Percentiles rank a stretch among this genome's conserved stretches.
These are phyloP conservation scores for Solanum infundibuliforme DNA, from an alignment of 257 asterid species.

Conservation along the genomic window DNA sequence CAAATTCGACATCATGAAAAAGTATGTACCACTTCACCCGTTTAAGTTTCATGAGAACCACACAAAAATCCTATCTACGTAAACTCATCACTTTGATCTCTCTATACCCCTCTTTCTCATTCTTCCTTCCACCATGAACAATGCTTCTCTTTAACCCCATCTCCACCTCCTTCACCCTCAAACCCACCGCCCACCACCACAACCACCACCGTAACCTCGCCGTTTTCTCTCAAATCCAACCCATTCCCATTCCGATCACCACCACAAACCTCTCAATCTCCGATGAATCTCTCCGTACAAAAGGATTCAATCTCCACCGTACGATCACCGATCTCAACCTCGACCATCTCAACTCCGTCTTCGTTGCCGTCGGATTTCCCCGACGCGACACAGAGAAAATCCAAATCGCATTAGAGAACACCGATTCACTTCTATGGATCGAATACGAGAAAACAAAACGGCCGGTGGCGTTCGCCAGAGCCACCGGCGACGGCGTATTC, in stretches of 20 bases:
- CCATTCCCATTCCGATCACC: background rate
- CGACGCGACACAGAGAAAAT: conserved; percentile 63
- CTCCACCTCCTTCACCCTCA: conserved; percentile 13
- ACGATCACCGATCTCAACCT: conserved; percentile 46
- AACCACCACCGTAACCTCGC: conserved; percentile 18
- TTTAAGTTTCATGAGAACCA: background rate
- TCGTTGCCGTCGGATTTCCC: conserved; percentile 87
- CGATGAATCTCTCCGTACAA: conserved; percentile 49
- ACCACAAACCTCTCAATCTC: conserved; percentile 29
- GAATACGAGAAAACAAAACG: conserved; percentile 50
- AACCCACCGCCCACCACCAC: conserved; percentile 2
- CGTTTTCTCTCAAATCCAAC: conserved; percentile 19
- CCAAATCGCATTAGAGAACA: conserved; percentile 76
- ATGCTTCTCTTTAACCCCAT: conserved; percentile 52
- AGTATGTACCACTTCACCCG: fast-evolving
- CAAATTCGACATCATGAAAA: background rate
- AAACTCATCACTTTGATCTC: background rate
- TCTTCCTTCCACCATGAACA: background rate
- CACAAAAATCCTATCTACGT: background rate
- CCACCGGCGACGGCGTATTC: conserved; percentile 92
- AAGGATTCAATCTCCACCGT: conserved; percentile 79
- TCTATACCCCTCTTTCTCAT: background rate
- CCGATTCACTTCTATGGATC: conserved; percentile 74
- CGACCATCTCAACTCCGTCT: conserved; percentile 72
- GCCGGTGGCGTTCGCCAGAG: conserved; percentile 96